phyloP scores from a whole-genome alignment of 2,329 filamentous ascomycete genomes.

The Ophiosphaerella korrae region DNA sequence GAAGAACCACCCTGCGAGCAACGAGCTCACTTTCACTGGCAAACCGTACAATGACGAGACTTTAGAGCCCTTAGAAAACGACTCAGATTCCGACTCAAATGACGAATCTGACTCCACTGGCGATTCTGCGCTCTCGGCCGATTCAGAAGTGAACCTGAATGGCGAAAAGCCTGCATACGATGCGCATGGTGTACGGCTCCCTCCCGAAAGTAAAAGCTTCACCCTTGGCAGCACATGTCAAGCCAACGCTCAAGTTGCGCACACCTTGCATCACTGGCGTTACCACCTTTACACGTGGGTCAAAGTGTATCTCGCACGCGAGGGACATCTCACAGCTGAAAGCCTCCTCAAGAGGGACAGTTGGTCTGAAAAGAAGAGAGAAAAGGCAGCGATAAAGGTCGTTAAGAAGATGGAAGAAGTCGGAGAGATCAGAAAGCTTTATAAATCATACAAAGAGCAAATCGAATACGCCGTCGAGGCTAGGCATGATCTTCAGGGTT shows the following conservation, averaged over 20 bases:
- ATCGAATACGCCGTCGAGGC: slow-evolving; percentile 48
- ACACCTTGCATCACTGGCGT: slow-evolving; percentile 77
- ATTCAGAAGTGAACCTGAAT: slow-evolving; percentile 22
- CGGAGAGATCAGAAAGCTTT: slow-evolving; percentile 66
- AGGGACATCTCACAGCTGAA: slow-evolving; percentile 63
- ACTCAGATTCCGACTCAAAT: slow-evolving; percentile 39
- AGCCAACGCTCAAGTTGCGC: slow-evolving; percentile 70
- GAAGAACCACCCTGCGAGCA: slow-evolving; percentile 69
- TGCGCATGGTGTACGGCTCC: slow-evolving; percentile 32
- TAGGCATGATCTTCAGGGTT: slow-evolving; percentile 33
- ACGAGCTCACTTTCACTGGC: slow-evolving; percentile 66
- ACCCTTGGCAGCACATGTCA: slow-evolving; percentile 55
- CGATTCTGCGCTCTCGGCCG: slow-evolving; percentile 31
- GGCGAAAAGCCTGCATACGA: slow-evolving; percentile 34
- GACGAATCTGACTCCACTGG: slow-evolving; percentile 21
- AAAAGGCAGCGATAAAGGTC: slow-evolving; percentile 66
- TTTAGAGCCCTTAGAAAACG: slow-evolving; percentile 64
- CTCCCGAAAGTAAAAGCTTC: slow-evolving; percentile 35
- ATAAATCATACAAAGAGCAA: slow-evolving; percentile 67
- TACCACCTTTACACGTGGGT: slow-evolving; percentile 75
- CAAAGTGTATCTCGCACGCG: slow-evolving; percentile 62
- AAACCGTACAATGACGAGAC: slow-evolving; percentile 69
- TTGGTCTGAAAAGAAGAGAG: slow-evolving; percentile 64
- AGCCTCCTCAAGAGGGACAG: slow-evolving; percentile 66
- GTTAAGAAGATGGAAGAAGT: slow-evolving; percentile 66